Evolutionary conservation across 108 stramenopile species (phyloP).

Genomic region (Skeletonema costatum): DNA sequence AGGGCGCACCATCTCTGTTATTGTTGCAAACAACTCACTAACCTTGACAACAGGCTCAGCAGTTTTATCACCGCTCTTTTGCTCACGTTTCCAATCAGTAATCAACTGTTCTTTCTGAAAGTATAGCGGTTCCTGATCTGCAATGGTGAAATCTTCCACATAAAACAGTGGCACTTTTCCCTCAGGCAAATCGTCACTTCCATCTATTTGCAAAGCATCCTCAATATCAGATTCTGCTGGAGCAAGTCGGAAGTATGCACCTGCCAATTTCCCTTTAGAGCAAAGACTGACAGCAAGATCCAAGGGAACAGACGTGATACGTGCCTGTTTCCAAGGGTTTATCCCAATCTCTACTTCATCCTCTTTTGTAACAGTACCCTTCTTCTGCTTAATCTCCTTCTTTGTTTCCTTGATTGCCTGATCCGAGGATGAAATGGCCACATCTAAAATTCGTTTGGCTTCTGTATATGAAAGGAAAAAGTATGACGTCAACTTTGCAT

Average conservation of each 20-base stretch:
- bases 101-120: constrained; percentile 71
- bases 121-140: constrained; percentile 57
- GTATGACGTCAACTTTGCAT: constrained; percentile 85
- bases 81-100: constrained; percentile 50
- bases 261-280: constrained; percentile 53
- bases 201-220: constrained; percentile 64
- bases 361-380: constrained; percentile 36
- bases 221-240: constrained; percentile 69
- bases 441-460: constrained; percentile 66
- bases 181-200: constrained; percentile 70
- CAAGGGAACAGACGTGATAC: constrained; percentile 75
- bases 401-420: constrained; percentile 60
- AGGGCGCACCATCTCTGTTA: constrained; percentile 61
- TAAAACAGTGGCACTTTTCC: constrained; percentile 85
- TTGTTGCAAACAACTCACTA: constrained; percentile 71
- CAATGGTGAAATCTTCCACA: constrained; percentile 63
- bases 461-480: constrained; percentile 78
- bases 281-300: constrained; percentile 75
- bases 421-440: constrained; percentile 59
- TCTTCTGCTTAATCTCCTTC: constrained; percentile 43
- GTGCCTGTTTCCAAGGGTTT: constrained; percentile 78
- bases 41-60: constrained; percentile 55
- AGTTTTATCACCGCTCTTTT: constrained; percentile 36
- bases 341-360: constrained; percentile 49
- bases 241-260: constrained; percentile 72